Evolutionary conservation across 2,329 filamentous ascomycete genomes (phyloP), one percentile per base, ranked within the genome.

Genomic region (Pseudocercospora eumusae): DNA sequence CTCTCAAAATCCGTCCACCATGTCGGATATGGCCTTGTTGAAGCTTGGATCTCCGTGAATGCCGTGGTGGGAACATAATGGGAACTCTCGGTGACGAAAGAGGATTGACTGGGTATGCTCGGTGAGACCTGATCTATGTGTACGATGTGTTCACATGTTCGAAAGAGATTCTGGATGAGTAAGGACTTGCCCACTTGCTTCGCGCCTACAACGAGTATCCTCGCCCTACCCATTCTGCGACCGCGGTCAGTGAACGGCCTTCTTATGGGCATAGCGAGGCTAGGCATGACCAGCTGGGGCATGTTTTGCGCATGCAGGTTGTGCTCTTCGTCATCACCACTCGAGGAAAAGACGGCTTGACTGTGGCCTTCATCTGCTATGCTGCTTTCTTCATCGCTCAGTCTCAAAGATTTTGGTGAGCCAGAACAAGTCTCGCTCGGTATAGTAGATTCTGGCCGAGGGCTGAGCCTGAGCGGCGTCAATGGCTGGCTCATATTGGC

Each of bases 271-370:
- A 99, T 95, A 64, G 86, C 88, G 70, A 99, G 88, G 72, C 92
- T 96, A 4, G 95, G 95, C 95, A 99, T 99, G 63, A 99, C 91
- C n/a, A 99, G 83, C 75, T 98, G 93, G 18, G 27, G 52, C 28
- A 31, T 54, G 28, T 18, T 18, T 13, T 54, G n/a, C 9, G n/a
- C 13, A 10, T 21, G 25, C n/a, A 36, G 31, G 6, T 28, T 18
- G 10, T 33, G 28, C 7, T 80, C 82, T 73, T 84, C 87, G 71
- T 86, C 79, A 68, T 87, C 79, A 65, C 82, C 78, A 70, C 81
- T 76, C 20, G 83, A 86, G 15, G 76, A 76, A n/a, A 70, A 78
- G 15, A 86, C 74, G 2, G 80, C 82, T 68, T 86, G 84, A 65
- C 82, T 86, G 27, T 76, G 79, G 53, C 76, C 77, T 42, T 86